Evolutionary conservation across 1,139 yeast genomes (phyloP), one percentile per base, ranked within the genome.

Genomic region (Suzukiozyma palmioleophila): DNA sequence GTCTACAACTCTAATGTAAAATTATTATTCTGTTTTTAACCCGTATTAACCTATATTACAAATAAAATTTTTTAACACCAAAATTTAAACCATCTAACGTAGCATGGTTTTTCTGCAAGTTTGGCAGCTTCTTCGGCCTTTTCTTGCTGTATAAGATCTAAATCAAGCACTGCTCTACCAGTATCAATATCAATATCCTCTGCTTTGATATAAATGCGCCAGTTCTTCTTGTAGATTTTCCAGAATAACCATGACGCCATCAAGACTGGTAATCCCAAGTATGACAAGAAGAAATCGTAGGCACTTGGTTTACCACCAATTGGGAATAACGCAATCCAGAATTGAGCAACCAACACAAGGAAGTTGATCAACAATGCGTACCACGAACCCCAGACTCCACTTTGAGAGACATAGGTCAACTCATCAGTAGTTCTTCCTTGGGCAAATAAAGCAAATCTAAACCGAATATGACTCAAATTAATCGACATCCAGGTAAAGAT

Each of bases 301-400:
- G 69, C 72, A 42, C 51, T 56, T 33, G 74, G 69, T 24, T 45
- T 39, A 1, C 44, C 59, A 3, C 66, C 70, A 29, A 62, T 42
- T n/a, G 75, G 75, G 53, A 55, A 68, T 33, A 69, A 55, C 3
- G 72, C 66, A 29, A 68, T 57, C 72, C 73, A 69, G 47, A 69
- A 66, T 49, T 69, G 73, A 9, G 69, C 69, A 36, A 62, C 48
- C 36, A 65, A 50, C n/a, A 63, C 66, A 44, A 65, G 51, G 8
- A 57, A 38, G 45, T 57, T 60, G 27, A 64, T 47, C 18, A 45
- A 38, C 14, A 57, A 50, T 26, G 66, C 68, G 37, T 58, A 57
- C 39, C 49, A 48, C 2, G 69, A 63, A 26, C 70, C 70, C 39
- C 51, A 45, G 8, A 59, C 52, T 13, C 71, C 71, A n/a, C 60